A percentile compares a stretch with the other conserved stretches of the same genome.
phyloP scores from a whole-genome alignment of 2,329 filamentous ascomycete species.

The Colletotrichum kahawae region DNA sequence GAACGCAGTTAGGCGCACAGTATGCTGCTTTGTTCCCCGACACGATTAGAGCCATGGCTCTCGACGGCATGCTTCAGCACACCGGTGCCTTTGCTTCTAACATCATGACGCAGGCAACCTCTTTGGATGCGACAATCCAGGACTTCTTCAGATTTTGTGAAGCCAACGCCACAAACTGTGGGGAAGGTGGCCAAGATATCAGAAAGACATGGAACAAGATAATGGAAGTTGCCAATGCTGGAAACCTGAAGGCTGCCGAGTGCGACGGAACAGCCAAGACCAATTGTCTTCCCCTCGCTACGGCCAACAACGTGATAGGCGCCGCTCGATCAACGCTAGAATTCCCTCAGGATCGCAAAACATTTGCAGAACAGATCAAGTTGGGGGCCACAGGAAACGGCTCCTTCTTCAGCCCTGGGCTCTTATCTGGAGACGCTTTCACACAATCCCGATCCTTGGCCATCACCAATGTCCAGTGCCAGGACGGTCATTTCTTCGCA shows the following conservation, averaged over 20 bases:
- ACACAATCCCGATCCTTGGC: neutral
- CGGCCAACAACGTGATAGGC: conserved; percentile 1
- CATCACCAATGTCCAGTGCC: conserved; percentile 9
- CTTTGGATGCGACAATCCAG: conserved; percentile 13
- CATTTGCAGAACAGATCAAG: neutral
- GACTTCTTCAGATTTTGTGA: conserved; percentile 14
- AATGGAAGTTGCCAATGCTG: neutral
- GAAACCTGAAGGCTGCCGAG: neutral
- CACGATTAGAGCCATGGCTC: conserved; percentile 1
- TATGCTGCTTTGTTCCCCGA: conserved; percentile 6
- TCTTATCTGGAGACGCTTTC: neutral
- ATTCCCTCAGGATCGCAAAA: neutral
- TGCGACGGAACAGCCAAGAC: conserved; percentile 12
- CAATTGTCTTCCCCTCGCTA: neutral
- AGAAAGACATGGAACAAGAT: conserved; percentile 3
- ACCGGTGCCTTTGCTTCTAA: conserved; percentile 5
- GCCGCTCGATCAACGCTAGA: neutral
- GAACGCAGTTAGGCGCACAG: conserved; percentile 6
- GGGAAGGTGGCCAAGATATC: neutral
- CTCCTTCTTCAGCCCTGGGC: neutral
- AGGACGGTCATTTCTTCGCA: conserved; percentile 14
- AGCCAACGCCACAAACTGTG: neutral
- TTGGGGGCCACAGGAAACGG: neutral
- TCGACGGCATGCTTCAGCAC: conserved; percentile 15
- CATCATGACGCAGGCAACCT: conserved; percentile 18